A percentile compares a stretch with the other conserved stretches of the same genome.
phyloP scores from a whole-genome alignment of 2,329 filamentous ascomycete species.

The Aspergillus alliaceus region DNA sequence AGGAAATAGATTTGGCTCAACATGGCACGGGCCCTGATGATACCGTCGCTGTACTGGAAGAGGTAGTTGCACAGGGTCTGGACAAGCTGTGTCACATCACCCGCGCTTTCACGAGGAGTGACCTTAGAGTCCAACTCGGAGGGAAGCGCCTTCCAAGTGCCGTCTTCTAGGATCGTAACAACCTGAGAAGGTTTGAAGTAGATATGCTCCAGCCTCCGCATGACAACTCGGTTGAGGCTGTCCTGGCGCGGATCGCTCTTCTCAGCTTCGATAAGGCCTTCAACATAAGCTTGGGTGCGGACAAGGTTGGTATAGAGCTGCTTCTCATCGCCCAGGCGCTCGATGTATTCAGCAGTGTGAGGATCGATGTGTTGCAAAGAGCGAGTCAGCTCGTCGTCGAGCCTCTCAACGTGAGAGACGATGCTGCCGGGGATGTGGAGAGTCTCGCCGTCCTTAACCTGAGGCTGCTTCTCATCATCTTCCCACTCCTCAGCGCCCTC shows the following conservation, averaged over 20 bases:
- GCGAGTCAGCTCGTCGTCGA: slow-evolving; percentile 95
- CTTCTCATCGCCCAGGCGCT: slow-evolving; percentile 87
- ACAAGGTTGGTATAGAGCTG: slow-evolving; percentile 90
- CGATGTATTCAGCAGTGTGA: slow-evolving; percentile 97
- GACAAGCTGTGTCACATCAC: slow-evolving; percentile 72
- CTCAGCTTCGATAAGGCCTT: slow-evolving; percentile 70
- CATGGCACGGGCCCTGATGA: slow-evolving; percentile 95
- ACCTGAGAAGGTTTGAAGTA: slow-evolving; percentile 99
- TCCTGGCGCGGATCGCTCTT: slow-evolving; percentile 77
- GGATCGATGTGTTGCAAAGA: slow-evolving; percentile 98
- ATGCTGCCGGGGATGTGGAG: slow-evolving; percentile 93
- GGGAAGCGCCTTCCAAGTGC: slow-evolving; percentile 82
- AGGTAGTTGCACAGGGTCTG: slow-evolving; percentile 91
- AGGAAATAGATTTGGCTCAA: slow-evolving; percentile 98
- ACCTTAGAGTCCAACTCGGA: slow-evolving; percentile 71
- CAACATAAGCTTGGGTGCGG: slow-evolving; percentile 83
- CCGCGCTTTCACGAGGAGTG: slow-evolving; percentile 68
- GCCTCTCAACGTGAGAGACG: slow-evolving; percentile 88
- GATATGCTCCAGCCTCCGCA: slow-evolving; percentile 91
- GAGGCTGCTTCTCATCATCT: slow-evolving; percentile 91
- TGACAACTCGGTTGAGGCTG: slow-evolving; percentile 85
- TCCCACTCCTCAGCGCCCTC: slow-evolving; percentile 98
- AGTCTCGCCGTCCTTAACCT: slow-evolving; percentile 69
- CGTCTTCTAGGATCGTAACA: slow-evolving; percentile 89
- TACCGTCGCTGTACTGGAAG: slow-evolving; percentile 90